Evolutionary conservation across 768 basidiomycete species (phyloP).

Genomic region (Kwoniella pini): DNA sequence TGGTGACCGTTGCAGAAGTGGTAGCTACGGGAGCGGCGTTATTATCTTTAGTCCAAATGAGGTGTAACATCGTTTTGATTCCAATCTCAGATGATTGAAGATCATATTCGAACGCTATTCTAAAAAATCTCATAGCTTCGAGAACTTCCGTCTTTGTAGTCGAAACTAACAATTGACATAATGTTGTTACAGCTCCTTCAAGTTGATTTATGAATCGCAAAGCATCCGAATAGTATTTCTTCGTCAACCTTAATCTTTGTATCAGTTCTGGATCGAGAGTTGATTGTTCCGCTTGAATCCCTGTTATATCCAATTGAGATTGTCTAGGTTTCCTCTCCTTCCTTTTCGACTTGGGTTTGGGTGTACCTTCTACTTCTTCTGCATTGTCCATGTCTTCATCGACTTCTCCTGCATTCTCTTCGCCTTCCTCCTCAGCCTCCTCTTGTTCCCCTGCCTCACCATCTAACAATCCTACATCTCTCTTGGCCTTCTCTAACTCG

Average conservation of each 20-base stretch:
- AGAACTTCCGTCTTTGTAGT: conserved; percentile 60
- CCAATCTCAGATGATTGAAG: conserved; percentile 81
- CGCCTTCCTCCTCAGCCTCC: conserved; percentile 49
- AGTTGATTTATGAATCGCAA: conserved; percentile 75
- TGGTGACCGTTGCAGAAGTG: neutral
- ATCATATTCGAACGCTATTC: conserved; percentile 74
- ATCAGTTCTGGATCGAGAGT: conserved; percentile 69
- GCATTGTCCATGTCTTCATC: conserved; percentile 19
- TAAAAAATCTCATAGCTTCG: conserved; percentile 72
- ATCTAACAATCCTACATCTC: conserved; percentile 52
- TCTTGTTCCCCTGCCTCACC: conserved; percentile 36
- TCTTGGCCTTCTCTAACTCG: conserved; percentile 57
- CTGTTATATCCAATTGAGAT: conserved; percentile 64
- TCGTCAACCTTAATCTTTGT: conserved; percentile 68
- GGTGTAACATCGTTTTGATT: conserved; percentile 92
- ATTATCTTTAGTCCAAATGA: conserved; percentile 96
- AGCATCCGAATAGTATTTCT: conserved; percentile 84
- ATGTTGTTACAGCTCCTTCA: conserved; percentile 68
- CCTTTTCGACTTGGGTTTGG: conserved; percentile 35
- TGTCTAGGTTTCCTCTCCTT: conserved; percentile 53
- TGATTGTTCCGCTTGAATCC: conserved; percentile 70
- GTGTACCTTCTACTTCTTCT: conserved; percentile 15
- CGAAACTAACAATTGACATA: conserved; percentile 78
- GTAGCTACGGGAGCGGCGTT: conserved; percentile 61
- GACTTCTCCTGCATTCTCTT: conserved; percentile 51